Evolutionary conservation across 2,329 filamentous ascomycete species (phyloP), one percentile per base, ranked within the genome.

Genomic region (Tolypocladium endophyticum): DNA sequence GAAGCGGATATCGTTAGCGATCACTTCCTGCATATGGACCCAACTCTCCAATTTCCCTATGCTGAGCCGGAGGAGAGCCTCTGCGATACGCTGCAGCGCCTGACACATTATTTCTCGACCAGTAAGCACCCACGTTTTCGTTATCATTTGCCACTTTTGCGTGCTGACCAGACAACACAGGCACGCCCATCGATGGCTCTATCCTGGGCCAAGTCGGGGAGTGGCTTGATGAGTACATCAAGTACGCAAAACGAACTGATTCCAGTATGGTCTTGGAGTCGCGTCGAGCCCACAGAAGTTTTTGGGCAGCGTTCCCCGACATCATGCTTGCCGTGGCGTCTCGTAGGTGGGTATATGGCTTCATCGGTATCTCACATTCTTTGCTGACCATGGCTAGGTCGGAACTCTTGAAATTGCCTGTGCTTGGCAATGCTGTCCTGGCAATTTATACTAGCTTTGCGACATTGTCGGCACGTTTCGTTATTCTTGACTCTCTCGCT

Each of bases 271-370:
- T 77, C 7, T 67, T 76, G n/a, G 72, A 78, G 33, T 77, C 77
- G 2, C 80, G 76, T 59, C 70, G 69, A 20, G 71, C 73, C 38
- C 72, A 84, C 60, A 73, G 68, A 39, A 66, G 72, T 4, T 80
- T 87, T 63, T 87, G 84, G 84, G 63, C 69, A 38, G 62, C 68
- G 3, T 73, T 87, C 33, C 81, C 84, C 0, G 77, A 80, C 0
- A 64, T 86, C 12, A 72, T 84, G 23, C 56, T 63, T 8, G 65
- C 70, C 33, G 63, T 74, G 45, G 60, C 61, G 38, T 63, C 58
- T 39, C 73, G 77, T 60, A 77, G 74, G 80, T 81, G 72, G 63
- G 76, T 68, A 28, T 7, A 43, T 41, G 36, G 4, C 23, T 39
- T 28, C 35, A 38, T 36, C 23, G 1, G 20, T 25, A 23, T 33